Percentiles rank a stretch among this genome's conserved stretches.
These are phyloP conservation scores for Globisporangium cederbergense DNA, from an alignment of 352 stramenopile genomes.

Conservation along the genomic window DNA sequence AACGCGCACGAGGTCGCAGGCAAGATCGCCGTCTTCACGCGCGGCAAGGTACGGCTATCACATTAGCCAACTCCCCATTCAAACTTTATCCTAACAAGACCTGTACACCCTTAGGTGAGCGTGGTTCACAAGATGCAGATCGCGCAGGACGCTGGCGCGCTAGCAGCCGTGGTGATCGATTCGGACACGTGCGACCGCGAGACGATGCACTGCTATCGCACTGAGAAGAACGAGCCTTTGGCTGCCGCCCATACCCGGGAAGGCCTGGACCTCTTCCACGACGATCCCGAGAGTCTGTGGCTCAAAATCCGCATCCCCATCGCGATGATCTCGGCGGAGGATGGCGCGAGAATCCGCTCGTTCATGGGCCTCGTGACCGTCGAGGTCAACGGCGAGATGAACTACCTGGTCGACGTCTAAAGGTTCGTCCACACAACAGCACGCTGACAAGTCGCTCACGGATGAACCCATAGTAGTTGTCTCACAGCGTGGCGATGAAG, in stretches of 20 bases:
- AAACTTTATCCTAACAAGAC: neutral
- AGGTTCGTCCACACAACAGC: no score
- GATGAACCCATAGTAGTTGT: neutral
- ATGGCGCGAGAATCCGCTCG: slow-evolving; percentile 12
- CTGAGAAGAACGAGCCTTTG: neutral
- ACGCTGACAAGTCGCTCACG: neutral
- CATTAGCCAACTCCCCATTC: neutral
- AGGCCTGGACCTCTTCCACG: neutral
- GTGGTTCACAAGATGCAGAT: slow-evolving; percentile 13
- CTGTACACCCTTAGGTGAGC: slow-evolving; percentile 1
- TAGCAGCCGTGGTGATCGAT: slow-evolving; percentile 14
- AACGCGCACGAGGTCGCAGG: slow-evolving; percentile 16
- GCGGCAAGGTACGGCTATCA: slow-evolving; percentile 6
- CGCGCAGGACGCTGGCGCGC: slow-evolving; percentile 13
- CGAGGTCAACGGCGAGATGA: slow-evolving; percentile 16
- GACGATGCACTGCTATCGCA: slow-evolving; percentile 15
- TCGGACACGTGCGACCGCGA: slow-evolving; percentile 10
- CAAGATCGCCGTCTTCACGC: slow-evolving; percentile 17
- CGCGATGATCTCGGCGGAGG: slow-evolving; percentile 12
- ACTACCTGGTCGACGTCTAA: slow-evolving; percentile 14
- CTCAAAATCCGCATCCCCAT: slow-evolving; percentile 13
- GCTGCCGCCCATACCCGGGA: neutral
- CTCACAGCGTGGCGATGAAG: neutral
- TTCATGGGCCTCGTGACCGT: slow-evolving; percentile 13
- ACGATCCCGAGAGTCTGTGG: slow-evolving; percentile 10